Base-by-base conservation (phyloP, 306 rosid genomes). In the Pyrus communis region DNA sequence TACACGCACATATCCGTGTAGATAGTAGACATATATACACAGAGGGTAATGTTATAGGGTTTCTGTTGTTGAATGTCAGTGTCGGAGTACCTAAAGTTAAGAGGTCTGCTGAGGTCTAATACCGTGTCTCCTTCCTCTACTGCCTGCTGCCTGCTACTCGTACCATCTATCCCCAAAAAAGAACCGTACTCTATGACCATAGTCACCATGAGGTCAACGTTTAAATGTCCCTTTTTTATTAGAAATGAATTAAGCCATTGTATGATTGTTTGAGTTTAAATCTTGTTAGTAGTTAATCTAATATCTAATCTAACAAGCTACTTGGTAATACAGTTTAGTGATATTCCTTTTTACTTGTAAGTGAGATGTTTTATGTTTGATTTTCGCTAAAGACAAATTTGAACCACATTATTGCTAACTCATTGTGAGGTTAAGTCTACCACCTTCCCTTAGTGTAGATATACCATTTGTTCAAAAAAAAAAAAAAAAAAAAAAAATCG, bases 371-470 rank as follows among this genome's bases (percentile, higher is more conserved):
- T 6, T 33, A 33, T 0, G 38, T 33, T 33, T 8, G 38, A 33
- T 33, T 33, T 0, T 33, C 2, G 0, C 0, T 0, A 33, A 33
- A 33, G 1, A 5, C 2, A 0, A 33, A 33, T 33, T 33, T 33
- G 8, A 33, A 33, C 0, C 38, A 33, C 38, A 33, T 33, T 33
- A 33, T 33, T 33, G 2, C 1, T 5, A 5, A 5, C 38, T 33
- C 38, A 33, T 33, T 33, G 8, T 33, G 8, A 33, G 38, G 38
- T 2, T 33, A 33, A 33, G 1, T 8, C 0, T 0, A 33, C 38
- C 38, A 5, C 8, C 0, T 33, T 2, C 7, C 1, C 8, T 33
- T 33, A 33, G 1, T 33, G 8, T 33, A 33, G 2, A 33, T 5
- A 33, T 33, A 33, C 2, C 2, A 0, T 33, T 33, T 33, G 38